These are phyloP conservation scores for Basipetospora chlamydospora DNA, from an alignment of 2,329 filamentous ascomycete genomes.

Conservation along the genomic window DNA sequence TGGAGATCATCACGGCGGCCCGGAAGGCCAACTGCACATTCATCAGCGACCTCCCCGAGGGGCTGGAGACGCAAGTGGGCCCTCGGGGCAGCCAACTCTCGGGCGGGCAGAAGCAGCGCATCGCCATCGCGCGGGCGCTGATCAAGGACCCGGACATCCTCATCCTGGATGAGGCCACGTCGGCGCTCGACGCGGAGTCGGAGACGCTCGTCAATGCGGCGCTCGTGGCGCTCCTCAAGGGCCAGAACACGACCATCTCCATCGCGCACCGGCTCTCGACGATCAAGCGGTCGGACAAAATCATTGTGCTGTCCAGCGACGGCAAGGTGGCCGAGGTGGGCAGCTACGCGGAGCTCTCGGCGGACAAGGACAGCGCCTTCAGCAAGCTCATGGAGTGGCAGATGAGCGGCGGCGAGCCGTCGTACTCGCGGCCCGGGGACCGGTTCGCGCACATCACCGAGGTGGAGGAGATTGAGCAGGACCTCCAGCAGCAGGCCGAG, in stretches of 20 bases:
- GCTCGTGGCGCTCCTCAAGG: conserved; percentile 62
- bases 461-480: conserved; percentile 35
- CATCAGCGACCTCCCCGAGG: conserved; percentile 91
- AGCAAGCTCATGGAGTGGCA: conserved; percentile 98
- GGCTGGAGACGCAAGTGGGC: conserved; percentile 85
- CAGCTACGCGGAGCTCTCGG: conserved; percentile 62
- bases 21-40: conserved; percentile 91
- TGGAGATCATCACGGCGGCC: conserved; percentile 75
- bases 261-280: conserved; percentile 93
- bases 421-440: conserved; percentile 22
- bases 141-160: conserved; percentile 95
- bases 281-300: conserved; percentile 88
- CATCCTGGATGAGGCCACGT: conserved; percentile 92
- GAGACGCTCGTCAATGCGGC: conserved; percentile 94
- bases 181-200: conserved; percentile 87
- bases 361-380: conserved; percentile 67
- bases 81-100: conserved; percentile 86
- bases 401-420: conserved; percentile 67
- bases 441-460: conserved; percentile 30
- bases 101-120: conserved; percentile 93
- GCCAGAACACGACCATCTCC: conserved; percentile 90
- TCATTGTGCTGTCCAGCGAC: conserved; percentile 79
- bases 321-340: conserved; percentile 86
- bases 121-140: conserved; percentile 87
- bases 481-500: conserved; percentile 26